Evolutionary conservation across 768 basidiomycete genomes (phyloP).

Genomic region (Trichaptum fuscoviolaceum): DNA sequence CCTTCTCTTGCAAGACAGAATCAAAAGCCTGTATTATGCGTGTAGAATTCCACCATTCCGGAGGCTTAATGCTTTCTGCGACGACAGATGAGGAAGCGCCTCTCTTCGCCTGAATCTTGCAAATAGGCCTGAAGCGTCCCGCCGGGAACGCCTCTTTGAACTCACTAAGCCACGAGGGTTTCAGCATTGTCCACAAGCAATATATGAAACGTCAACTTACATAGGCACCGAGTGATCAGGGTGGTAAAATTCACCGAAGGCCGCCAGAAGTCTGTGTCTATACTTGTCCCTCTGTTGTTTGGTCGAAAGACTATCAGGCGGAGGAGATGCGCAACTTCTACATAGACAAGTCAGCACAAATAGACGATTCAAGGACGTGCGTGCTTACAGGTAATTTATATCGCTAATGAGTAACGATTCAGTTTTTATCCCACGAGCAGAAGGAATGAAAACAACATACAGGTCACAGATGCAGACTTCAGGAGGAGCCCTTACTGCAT

Average conservation of each 20-base stretch:
- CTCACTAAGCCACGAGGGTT: constrained; percentile 47
- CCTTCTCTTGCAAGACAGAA: constrained; percentile 78
- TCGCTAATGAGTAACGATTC: constrained; percentile 40
- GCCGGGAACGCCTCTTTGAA: constrained; percentile 95
- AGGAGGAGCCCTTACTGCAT: constrained; percentile 64
- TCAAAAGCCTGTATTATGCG: constrained; percentile 90
- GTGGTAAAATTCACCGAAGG: constrained; percentile 83
- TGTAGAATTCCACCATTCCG: constrained; percentile 93
- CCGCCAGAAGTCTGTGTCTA: constrained; percentile 63
- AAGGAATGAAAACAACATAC: constrained; percentile 40
- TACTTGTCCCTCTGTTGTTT: constrained; percentile 82
- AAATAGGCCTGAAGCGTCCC: constrained; percentile 84
- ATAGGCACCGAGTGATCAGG: constrained; percentile 83
- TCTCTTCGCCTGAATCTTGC: constrained; percentile 84
- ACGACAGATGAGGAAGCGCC: constrained; percentile 75
- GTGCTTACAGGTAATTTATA: constrained; percentile 71
- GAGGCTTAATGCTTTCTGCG: constrained; percentile 85
- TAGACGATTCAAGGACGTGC: constrained; percentile 11
- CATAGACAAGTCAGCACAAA: constrained; percentile 14
- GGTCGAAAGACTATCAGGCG: constrained; percentile 63
- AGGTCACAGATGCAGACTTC: constrained; percentile 89
- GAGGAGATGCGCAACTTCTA: constrained; percentile 76
- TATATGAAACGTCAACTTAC: constrained; percentile 26
- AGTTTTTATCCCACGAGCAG: not conserved
- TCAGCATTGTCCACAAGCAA: not conserved